Conservation (phyloP, 2,329 filamentous ascomycete genomes). For the Pseudocercospora macadamiae region DNA sequence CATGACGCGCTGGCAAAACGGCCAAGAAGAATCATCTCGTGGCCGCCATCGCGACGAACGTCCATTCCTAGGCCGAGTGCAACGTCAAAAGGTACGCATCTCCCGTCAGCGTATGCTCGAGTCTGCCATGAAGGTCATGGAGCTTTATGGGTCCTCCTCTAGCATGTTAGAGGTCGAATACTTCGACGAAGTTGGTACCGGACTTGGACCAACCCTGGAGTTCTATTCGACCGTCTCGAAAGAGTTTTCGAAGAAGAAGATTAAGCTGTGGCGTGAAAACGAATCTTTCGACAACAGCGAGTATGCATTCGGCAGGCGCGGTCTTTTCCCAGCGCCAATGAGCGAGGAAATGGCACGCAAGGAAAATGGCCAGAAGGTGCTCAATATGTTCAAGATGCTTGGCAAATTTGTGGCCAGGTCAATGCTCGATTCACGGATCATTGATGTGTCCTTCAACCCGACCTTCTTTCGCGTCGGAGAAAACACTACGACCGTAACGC, state of each 20-base stretch:
- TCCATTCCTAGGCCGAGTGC: constrained; percentile 85
- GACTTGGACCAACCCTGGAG: constrained; percentile 90
- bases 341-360: constrained; percentile 73
- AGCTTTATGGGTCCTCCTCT: constrained; percentile 93
- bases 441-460: constrained; percentile 95
- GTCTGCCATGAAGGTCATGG: constrained; percentile 97
- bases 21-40: constrained; percentile 78
- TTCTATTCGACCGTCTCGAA: constrained; percentile 98
- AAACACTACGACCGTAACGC: constrained; percentile 66
- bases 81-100: constrained; percentile 97
- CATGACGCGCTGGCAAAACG: constrained; percentile 95
- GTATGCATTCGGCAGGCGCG: constrained; percentile 80
- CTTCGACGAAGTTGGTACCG: constrained; percentile 97
- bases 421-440: constrained; percentile 97
- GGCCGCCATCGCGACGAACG: constrained; percentile 85
- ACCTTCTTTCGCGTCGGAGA: constrained; percentile 96
- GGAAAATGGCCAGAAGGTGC: constrained; percentile 82
- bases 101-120: constrained; percentile 93
- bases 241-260: constrained; percentile 95
- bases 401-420: constrained; percentile 97
- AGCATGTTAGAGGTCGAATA: constrained; percentile 97
- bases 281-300: constrained; percentile 74
- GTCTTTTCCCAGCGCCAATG: constrained; percentile 90
- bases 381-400: constrained; percentile 88
- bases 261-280: constrained; percentile 94